Evolutionary conservation across 257 asterid genomes (phyloP).

Genomic region (Parsonsia alboflavescens): DNA sequence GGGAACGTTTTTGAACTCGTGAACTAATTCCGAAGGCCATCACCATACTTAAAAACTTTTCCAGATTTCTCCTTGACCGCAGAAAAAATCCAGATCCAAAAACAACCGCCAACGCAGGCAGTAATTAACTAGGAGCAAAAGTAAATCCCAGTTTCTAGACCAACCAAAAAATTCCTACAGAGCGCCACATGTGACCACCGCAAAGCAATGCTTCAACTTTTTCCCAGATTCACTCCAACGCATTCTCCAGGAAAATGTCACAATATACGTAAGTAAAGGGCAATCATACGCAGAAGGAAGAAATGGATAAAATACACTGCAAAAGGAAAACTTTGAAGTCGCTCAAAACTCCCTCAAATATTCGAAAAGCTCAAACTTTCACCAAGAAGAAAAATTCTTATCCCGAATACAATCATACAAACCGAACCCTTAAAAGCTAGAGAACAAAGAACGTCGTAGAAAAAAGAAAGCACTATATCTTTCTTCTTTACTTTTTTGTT

Average conservation of each 20-base stretch:
- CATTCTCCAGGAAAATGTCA: constrained; percentile 24
- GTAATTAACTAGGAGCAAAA: constrained; percentile 13
- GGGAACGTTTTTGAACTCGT: constrained; percentile 23
- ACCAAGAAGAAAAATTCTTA: background rate
- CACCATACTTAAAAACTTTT: constrained; percentile 18
- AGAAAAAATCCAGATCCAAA: constrained; percentile 29
- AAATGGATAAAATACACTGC: constrained; percentile 23
- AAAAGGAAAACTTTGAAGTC: constrained; percentile 14
- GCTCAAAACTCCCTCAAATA: background rate
- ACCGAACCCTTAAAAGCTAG: constrained; percentile 14
- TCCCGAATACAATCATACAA: background rate
- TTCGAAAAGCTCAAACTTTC: constrained; percentile 18
- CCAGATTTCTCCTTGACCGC: constrained; percentile 24
- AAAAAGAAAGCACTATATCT: background rate
- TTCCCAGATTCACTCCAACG: constrained; percentile 38
- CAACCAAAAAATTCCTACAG: constrained; percentile 24
- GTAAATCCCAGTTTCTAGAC: constrained; percentile 27
- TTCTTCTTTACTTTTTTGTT: no score
- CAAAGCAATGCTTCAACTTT: constrained; percentile 26
- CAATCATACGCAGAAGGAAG: constrained; percentile 12
- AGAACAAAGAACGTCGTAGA: background rate
- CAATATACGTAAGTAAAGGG: constrained; percentile 23
- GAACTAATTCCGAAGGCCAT: constrained; percentile 27
- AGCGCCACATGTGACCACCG: constrained; percentile 30
- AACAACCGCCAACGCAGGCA: constrained; percentile 22